phyloP scores from a whole-genome alignment of 2,329 filamentous ascomycete genomes.

The Pseudogymnoascus sp. region DNA sequence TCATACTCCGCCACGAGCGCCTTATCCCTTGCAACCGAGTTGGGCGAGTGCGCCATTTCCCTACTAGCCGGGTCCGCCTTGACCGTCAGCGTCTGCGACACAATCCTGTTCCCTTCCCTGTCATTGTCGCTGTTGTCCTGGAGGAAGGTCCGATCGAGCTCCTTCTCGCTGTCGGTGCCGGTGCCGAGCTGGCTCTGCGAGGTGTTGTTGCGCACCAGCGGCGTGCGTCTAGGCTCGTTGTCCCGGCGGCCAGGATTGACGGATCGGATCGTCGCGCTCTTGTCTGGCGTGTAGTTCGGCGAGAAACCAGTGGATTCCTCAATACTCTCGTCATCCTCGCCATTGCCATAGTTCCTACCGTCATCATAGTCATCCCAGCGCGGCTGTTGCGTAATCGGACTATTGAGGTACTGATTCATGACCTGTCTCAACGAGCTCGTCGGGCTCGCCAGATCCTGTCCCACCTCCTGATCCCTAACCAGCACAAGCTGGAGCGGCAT shows the following conservation, averaged over 20 bases:
- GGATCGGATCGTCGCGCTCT: constrained; percentile 62
- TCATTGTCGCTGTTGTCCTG: constrained; percentile 46
- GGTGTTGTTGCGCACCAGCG: background rate
- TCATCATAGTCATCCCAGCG: background rate
- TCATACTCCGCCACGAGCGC: constrained; percentile 25
- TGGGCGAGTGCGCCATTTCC: background rate
- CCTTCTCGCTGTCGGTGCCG: constrained; percentile 15
- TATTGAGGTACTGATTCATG: constrained; percentile 71
- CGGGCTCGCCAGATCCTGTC: constrained; percentile 40
- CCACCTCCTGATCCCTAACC: constrained; percentile 14
- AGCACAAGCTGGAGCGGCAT: constrained; percentile 35
- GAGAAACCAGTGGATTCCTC: constrained; percentile 53
- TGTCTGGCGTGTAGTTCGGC: constrained; percentile 64
- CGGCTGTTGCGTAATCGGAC: constrained; percentile 11
- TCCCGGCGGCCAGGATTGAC: constrained; percentile 42
- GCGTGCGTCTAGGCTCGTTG: background rate
- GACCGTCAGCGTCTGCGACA: constrained; percentile 13
- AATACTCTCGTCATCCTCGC: constrained; percentile 15
- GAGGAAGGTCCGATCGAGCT: constrained; percentile 40
- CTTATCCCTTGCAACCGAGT: constrained; percentile 20
- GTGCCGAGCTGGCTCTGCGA: background rate
- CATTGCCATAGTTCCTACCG: background rate
- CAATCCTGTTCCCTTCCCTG: constrained; percentile 31
- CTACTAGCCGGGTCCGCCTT: constrained; percentile 10
- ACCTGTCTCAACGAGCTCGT: constrained; percentile 75